Conservation (phyloP, 2,329 filamentous ascomycete species). For the Diaporthe helianthi region DNA sequence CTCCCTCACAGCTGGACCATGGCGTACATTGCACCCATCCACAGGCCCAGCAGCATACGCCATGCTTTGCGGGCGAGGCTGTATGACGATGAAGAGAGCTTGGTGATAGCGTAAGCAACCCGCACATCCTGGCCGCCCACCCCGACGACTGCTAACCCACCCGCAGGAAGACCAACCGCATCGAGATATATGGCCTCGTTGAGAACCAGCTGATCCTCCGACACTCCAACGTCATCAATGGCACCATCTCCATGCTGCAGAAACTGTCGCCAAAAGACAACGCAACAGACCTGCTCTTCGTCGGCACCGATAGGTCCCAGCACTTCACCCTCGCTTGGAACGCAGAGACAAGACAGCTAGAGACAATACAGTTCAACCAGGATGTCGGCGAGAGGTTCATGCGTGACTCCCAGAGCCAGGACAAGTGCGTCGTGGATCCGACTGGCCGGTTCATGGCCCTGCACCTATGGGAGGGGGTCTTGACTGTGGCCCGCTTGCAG, state of each 20-base stretch:
- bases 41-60: conserved; percentile 87
- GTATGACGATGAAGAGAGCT: conserved; percentile 76
- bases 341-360: conserved; percentile 55
- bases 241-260: conserved; percentile 85
- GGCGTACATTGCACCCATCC: conserved; percentile 95
- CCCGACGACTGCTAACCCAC: conserved; percentile 41
- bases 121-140: neutral
- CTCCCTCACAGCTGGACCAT: conserved; percentile 56
- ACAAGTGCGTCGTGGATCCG: conserved; percentile 85
- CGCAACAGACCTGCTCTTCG: conserved; percentile 83
- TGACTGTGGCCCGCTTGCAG: conserved; percentile 61
- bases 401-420: conserved; percentile 82
- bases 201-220: conserved; percentile 67
- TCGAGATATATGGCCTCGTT: conserved; percentile 81
- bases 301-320: conserved; percentile 87
- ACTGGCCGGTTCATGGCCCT: conserved; percentile 67
- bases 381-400: conserved; percentile 66
- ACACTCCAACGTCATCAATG: conserved; percentile 77
- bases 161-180: conserved; percentile 79
- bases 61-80: conserved; percentile 86
- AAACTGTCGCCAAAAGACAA: conserved; percentile 78
- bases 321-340: conserved; percentile 95
- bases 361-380: conserved; percentile 58
- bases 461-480: conserved; percentile 66
- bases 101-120: conserved; percentile 81